These are phyloP conservation scores for Penicillium longicatenatum DNA, from an alignment of 495 filamentous ascomycete genomes.

Conservation along the genomic window DNA sequence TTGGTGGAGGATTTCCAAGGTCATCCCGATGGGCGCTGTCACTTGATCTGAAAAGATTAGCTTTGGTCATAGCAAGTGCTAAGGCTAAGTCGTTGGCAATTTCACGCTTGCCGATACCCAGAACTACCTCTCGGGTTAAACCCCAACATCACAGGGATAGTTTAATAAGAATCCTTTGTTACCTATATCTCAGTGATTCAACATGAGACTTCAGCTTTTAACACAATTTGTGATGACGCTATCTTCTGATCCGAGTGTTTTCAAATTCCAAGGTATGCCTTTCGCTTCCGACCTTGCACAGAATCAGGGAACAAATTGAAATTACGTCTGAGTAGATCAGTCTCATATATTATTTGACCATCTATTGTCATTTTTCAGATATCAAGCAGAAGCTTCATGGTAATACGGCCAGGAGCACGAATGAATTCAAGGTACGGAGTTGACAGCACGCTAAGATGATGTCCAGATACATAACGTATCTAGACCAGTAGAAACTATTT, in stretches of 20 bases:
- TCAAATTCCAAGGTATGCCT: too few species aligned
- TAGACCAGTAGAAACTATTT: neutral
- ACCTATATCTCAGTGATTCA: too few species aligned
- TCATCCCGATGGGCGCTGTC: neutral
- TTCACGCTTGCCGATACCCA: too few species aligned
- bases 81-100: too few species aligned
- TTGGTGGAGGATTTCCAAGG: neutral
- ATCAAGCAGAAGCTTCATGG: too few species aligned
- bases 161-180: too few species aligned
- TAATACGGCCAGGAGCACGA: neutral
- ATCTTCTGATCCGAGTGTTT: too few species aligned
- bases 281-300: neutral
- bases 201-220: too few species aligned
- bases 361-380: neutral
- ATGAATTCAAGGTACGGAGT: neutral
- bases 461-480: neutral
- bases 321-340: neutral
- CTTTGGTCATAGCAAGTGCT: neutral
- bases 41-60: neutral
- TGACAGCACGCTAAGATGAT: neutral
- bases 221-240: too few species aligned
- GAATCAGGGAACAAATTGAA: slow-evolving; percentile 6
- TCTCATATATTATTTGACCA: neutral
- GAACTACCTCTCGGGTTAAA: too few species aligned
- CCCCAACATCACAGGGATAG: too few species aligned